Base-by-base conservation (phyloP, 2,329 filamentous ascomycete species). In the Exophiala calicioides region DNA sequence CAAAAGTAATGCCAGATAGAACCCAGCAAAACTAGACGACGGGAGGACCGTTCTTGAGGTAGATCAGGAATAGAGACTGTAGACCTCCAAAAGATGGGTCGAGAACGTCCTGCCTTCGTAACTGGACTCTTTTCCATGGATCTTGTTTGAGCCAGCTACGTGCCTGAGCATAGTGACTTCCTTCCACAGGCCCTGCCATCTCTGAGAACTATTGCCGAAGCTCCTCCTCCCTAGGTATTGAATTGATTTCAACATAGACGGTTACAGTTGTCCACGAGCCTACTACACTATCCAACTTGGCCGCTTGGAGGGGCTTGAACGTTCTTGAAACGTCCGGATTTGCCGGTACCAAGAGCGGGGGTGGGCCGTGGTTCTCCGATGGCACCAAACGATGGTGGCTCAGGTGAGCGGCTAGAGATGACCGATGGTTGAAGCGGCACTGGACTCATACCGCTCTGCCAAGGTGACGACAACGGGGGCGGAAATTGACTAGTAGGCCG, bases 281-380 rank as follows among this genome's bases (percentile, higher is more conserved):
- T n/a, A n/a, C n/a, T 15, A 6, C 4, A 23, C 23, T 13, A 38
- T 16, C 35, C 26, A 27, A 10, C 26, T 30, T 34, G 35, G 40
- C 23, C 44, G 19, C 32, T 38, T 3, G 35, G 20, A 27, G 35
- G 35, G 10, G 23, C 23, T 9, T 13, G 23, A 29, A 12, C n/a
- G 23, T 13, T 27, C 10, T 9, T 27, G n/a, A n/a, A n/a, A n/a
- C n/a, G n/a, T n/a, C n/a, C n/a, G n/a, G n/a, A n/a, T n/a, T n/a
- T n/a, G n/a, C n/a, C n/a, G n/a, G n/a, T n/a, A n/a, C n/a, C n/a
- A n/a, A n/a, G n/a, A n/a, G n/a, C n/a, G n/a, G n/a, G n/a, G n/a
- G n/a, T n/a, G n/a, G 52, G 47, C 16, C 55, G 52, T 36, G 55
- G 39, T n/a, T 72, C 68, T 4, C 68, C 68, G 45, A 75, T 70